Evolutionary conservation across 495 filamentous ascomycete genomes (phyloP).

Genomic region (Halenospora varia): DNA sequence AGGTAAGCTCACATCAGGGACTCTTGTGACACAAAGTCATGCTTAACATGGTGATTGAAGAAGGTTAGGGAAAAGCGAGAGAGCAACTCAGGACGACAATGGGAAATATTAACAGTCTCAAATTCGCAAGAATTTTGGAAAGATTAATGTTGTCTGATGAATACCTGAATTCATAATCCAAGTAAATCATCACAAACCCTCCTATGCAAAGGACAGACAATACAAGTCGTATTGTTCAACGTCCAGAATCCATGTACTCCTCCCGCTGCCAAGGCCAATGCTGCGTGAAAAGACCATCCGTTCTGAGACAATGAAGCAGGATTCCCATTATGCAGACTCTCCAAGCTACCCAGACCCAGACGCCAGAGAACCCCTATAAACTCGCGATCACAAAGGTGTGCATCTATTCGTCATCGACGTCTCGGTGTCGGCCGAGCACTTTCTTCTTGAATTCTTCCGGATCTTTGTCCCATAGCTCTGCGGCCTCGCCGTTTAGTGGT

Average conservation of each 20-base stretch:
- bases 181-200: not conserved
- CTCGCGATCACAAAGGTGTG: not conserved
- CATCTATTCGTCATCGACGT: slow-evolving; percentile 50
- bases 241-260: slow-evolving; percentile 19
- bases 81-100: too few species aligned
- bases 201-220: slow-evolving; percentile 6
- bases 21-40: too few species aligned
- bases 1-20: too few species aligned
- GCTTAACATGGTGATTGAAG: too few species aligned
- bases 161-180: slow-evolving; percentile 8
- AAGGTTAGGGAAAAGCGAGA: too few species aligned
- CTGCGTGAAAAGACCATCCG: slow-evolving; percentile 13
- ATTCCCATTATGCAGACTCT: slow-evolving; percentile 14
- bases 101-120: too few species aligned
- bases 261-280: slow-evolving; percentile 19
- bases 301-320: not conserved
- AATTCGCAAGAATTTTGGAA: too few species aligned
- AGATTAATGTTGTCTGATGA: too few species aligned
- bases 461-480: slow-evolving; percentile 92
- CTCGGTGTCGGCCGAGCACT: slow-evolving; percentile 51
- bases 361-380: not conserved
- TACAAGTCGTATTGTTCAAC: slow-evolving; percentile 3
- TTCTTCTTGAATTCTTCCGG: slow-evolving; percentile 80
- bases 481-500: slow-evolving; percentile 93
- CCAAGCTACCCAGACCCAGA: not conserved